Evolutionary conservation across 345 rosid species (phyloP).

Genomic region (Populus alba): DNA sequence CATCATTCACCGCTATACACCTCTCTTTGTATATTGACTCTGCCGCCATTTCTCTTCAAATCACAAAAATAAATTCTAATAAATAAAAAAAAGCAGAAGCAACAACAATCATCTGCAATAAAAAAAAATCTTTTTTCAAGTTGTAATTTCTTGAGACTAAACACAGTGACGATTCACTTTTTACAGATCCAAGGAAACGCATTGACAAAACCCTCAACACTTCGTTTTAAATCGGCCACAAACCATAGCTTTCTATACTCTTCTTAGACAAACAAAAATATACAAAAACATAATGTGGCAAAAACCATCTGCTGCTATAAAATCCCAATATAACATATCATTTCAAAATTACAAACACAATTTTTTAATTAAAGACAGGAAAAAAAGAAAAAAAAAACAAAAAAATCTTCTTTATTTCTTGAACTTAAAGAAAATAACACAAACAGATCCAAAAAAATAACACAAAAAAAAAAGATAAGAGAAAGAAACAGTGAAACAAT

Average conservation of each 20-base stretch:
- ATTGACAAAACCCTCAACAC: not conserved
- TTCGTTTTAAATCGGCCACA: not conserved
- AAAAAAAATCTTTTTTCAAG: not conserved
- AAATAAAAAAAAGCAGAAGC: constrained; percentile 13
- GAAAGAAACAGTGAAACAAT: not conserved
- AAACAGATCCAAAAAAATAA: not conserved
- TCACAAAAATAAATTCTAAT: constrained; percentile 19
- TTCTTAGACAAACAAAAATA: constrained; percentile 12
- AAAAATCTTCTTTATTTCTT: not conserved
- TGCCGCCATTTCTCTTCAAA: constrained; percentile 80
- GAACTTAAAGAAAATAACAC: not conserved
- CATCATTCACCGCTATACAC: constrained; percentile 78
- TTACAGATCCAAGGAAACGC: not conserved
- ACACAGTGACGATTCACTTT: not conserved
- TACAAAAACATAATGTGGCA: constrained; percentile 12
- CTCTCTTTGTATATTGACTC: constrained; percentile 95
- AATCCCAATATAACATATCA: not conserved
- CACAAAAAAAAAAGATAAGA: not conserved
- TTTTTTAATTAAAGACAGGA: not conserved
- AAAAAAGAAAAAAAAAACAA: not conserved
- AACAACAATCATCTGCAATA: constrained; percentile 8
- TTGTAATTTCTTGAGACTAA: not conserved
- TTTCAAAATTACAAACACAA: not conserved
- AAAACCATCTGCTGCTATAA: not conserved
- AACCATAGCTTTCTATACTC: not conserved